A percentile compares a stretch with the other conserved stretches of the same genome.
Evolutionary conservation across 148 eudicot species (phyloP).

Genomic region (Dysphania ambrosioides): DNA sequence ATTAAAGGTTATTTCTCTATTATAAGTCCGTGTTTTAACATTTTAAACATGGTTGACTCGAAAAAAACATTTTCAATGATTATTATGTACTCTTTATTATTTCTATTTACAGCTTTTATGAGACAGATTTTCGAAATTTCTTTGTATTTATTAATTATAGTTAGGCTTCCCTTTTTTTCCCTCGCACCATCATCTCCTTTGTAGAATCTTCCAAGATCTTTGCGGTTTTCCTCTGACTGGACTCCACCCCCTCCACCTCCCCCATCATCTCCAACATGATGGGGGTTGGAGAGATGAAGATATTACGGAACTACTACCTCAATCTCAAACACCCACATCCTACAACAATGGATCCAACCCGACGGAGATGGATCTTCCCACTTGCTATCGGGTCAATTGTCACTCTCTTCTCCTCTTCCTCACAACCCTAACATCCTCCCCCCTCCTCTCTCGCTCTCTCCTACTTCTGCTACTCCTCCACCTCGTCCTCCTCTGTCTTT

Average conservation of each 20-base stretch:
- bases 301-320: slow-evolving; percentile 44
- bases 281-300: slow-evolving; percentile 48
- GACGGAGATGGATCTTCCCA: slow-evolving; percentile 66
- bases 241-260: no score
- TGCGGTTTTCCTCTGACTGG: not conserved
- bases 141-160: no score
- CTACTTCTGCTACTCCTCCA: slow-evolving; percentile 19
- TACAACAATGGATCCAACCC: slow-evolving; percentile 28
- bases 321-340: slow-evolving; percentile 41
- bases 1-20: no score
- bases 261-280: not conserved
- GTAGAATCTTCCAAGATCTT: no score
- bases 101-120: no score
- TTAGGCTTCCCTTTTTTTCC: no score
- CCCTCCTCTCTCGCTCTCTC: slow-evolving; percentile 35
- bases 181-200: no score
- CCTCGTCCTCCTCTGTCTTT: slow-evolving; percentile 42
- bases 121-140: no score
- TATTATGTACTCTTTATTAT: no score
- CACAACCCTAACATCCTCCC: slow-evolving; percentile 48
- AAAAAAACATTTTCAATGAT: no score
- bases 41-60: no score
- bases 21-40: no score
- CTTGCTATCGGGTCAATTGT: slow-evolving; percentile 49
- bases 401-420: slow-evolving; percentile 56